Conservation (phyloP, 352 stramenopile species). For the Phytophthora crassamura region DNA sequence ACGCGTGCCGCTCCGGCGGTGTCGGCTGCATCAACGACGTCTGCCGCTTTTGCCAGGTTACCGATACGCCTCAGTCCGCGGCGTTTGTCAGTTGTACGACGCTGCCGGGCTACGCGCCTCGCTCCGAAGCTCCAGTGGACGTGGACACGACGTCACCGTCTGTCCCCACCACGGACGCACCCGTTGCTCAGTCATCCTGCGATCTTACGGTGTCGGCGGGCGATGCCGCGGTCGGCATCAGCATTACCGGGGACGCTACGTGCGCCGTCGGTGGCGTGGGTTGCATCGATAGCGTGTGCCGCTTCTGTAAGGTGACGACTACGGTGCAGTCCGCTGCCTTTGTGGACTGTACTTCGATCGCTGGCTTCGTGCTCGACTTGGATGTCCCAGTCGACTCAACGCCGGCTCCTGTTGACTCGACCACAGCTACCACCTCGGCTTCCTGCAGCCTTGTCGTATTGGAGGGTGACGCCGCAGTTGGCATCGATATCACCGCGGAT, state of each 20-base stretch:
- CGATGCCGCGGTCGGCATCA: constrained; percentile 38
- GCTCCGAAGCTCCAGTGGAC: constrained; percentile 2
- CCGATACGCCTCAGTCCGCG: constrained; percentile 24
- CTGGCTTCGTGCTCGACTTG: not conserved
- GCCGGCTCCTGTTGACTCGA: not conserved
- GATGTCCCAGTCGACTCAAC: constrained; percentile 4
- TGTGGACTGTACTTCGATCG: constrained; percentile 26
- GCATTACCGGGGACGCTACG: constrained; percentile 32
- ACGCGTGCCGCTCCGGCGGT: constrained; percentile 31
- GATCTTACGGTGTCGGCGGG: constrained; percentile 26
- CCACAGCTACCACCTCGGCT: not conserved
- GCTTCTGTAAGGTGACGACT: constrained; percentile 42
- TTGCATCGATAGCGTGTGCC: constrained; percentile 44
- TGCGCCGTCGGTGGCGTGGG: constrained; percentile 37
- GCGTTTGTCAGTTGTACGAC: constrained; percentile 30
- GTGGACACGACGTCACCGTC: not conserved
- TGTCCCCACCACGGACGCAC: not conserved
- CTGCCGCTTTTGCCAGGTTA: constrained; percentile 50
- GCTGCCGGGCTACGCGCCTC: constrained; percentile 1
- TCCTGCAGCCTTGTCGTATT: constrained; percentile 22
- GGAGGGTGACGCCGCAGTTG: constrained; percentile 32
- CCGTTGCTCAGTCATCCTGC: constrained; percentile 16
- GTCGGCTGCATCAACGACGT: constrained; percentile 45
- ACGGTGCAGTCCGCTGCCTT: constrained; percentile 38
- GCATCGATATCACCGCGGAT: constrained; percentile 38